A percentile compares a stretch with the other conserved stretches of the same genome.
phyloP scores from a whole-genome alignment of 352 stramenopile genomes.

The Phytophthora ramorum region DNA sequence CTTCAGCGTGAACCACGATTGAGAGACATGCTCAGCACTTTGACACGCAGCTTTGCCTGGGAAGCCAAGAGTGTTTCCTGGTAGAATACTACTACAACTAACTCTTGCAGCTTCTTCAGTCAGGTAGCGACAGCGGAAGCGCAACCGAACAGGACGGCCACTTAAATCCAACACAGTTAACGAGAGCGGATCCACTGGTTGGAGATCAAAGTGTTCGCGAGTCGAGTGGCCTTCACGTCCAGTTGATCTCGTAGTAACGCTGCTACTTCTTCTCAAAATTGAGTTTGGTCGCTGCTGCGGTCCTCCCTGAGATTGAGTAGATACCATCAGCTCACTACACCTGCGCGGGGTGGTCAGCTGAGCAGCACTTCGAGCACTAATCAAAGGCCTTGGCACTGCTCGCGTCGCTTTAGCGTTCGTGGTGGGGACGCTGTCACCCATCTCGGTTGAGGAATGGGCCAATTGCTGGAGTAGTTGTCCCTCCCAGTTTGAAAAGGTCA shows the following conservation, averaged over 20 bases:
- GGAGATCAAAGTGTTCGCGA: not conserved
- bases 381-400: not conserved
- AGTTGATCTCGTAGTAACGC: not conserved
- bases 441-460: not conserved
- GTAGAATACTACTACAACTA: not conserved
- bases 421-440: not conserved
- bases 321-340: not conserved
- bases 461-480: slow-evolving; percentile 46
- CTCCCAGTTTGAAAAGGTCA: slow-evolving; percentile 66
- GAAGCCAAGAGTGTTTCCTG: not conserved
- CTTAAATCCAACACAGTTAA: slow-evolving; percentile 24
- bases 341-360: slow-evolving; percentile 4
- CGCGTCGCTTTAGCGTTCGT: not conserved
- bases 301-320: not conserved
- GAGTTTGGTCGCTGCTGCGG: not conserved
- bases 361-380: slow-evolving; percentile 5
- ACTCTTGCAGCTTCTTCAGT: not conserved
- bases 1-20: slow-evolving; percentile 4
- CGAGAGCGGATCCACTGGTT: not conserved
- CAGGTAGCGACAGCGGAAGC: slow-evolving; percentile 22
- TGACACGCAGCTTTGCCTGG: not conserved
- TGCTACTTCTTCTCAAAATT: slow-evolving; percentile 6
- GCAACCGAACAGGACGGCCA: slow-evolving; percentile 24
- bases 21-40: not conserved
- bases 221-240: not conserved